Evolutionary conservation across 371 early-diverging fungal genomes (phyloP).

Genomic region (Entomophthora muscae): DNA sequence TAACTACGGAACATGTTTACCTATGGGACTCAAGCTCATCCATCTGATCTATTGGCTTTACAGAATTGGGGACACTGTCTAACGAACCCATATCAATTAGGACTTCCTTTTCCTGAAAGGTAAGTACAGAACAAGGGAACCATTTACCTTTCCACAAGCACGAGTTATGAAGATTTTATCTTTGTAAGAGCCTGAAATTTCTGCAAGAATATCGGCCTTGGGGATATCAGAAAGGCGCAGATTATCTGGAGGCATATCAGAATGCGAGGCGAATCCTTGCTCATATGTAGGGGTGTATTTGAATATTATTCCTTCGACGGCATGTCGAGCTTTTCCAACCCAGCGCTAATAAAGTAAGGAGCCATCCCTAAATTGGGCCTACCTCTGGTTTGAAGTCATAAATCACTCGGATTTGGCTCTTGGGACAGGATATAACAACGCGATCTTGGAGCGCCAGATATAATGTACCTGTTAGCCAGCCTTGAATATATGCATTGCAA

Average conservation of each 20-base stretch:
- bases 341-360: constrained; percentile 15
- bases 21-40: constrained; percentile 31
- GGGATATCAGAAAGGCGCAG: constrained; percentile 22
- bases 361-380: not conserved
- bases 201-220: constrained; percentile 23
- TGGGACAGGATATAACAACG: constrained; percentile 23
- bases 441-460: constrained; percentile 19
- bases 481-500: constrained; percentile 22
- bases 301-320: constrained; percentile 28
- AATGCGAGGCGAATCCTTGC: constrained; percentile 8
- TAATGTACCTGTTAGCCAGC: constrained; percentile 24
- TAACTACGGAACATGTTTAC: constrained; percentile 3
- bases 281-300: constrained; percentile 22
- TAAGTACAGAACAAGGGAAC: not conserved
- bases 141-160: constrained; percentile 11
- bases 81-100: constrained; percentile 30
- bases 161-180: constrained; percentile 19
- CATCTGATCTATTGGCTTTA: constrained; percentile 31
- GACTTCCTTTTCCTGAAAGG: constrained; percentile 11
- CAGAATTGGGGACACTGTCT: constrained; percentile 21
- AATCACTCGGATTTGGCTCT: constrained; percentile 21
- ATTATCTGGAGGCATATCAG: constrained; percentile 16
- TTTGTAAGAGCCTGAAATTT: constrained; percentile 39
- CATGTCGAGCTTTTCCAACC: constrained; percentile 28
- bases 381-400: constrained; percentile 32